These are phyloP conservation scores for Plantago coronopus DNA, from an alignment of 305 asterid species.

Conservation along the genomic window DNA sequence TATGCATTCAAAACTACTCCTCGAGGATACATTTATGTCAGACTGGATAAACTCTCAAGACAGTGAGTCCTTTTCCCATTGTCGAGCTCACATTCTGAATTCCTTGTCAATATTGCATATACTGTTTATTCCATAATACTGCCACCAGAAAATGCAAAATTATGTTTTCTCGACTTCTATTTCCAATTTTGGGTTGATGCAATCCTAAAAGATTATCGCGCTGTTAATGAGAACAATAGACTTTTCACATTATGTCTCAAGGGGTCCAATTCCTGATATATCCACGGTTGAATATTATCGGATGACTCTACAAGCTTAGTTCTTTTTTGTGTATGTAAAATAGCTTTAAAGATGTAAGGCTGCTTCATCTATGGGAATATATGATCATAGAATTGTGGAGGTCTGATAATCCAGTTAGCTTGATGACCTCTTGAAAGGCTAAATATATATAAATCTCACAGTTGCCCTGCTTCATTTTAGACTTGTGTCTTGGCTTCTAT, in stretches of 20 bases:
- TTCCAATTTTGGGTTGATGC: not conserved
- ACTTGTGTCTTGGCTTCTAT: too few relatives aligned
- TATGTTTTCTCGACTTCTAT: not conserved
- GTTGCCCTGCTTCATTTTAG: too few relatives aligned
- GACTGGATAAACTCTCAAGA: constrained; percentile 69
- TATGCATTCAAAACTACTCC: constrained; percentile 80
- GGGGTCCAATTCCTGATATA: not conserved
- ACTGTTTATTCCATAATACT: not conserved
- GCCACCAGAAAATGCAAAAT: not conserved
- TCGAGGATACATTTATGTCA: constrained; percentile 74
- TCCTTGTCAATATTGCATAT: not conserved
- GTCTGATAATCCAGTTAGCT: too few relatives aligned
- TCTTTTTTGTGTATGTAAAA: too few relatives aligned
- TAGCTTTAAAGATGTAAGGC: too few relatives aligned
- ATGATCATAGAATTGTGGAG: too few relatives aligned
- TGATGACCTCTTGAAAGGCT: too few relatives aligned
- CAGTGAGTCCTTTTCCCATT: constrained; percentile 45
- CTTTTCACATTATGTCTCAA: not conserved
- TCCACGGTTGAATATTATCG: not conserved
- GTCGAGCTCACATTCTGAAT: constrained; percentile 4
- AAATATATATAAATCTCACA: too few relatives aligned
- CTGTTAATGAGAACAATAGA: not conserved
- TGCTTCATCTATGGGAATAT: too few relatives aligned
- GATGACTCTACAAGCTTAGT: not conserved
- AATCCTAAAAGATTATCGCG: not conserved